Evolutionary conservation across 805 yeast species (phyloP), one percentile per base, ranked within the genome.

Genomic region (Candida dajiaensis): DNA sequence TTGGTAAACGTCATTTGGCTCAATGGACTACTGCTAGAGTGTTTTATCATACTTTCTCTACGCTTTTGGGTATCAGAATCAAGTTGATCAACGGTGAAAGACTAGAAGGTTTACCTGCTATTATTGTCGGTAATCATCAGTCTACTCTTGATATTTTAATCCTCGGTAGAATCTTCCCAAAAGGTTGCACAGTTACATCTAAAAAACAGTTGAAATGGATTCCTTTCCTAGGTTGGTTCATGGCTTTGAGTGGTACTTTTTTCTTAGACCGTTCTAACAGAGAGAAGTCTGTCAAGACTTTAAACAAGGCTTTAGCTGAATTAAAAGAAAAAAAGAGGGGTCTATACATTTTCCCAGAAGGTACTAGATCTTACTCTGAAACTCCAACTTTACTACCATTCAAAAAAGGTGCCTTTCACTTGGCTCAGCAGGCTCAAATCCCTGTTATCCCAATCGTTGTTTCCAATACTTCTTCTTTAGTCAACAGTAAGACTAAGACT

Each of bases 321-420:
- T 72, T 94, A 64, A 82, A 81, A 61, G 59, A 64, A 5, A 72
- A 81, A 42, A 79, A 81, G 59, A 82, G 90, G 56, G 87, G 85
- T 15, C 74, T 94, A 21, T 94, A 83, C 76, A 80, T 94, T 69
- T 94, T 90, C 73, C 97, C 98, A 22, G 99, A 94, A 67, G 99
- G 99, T 23, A 94, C 99, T 2, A 79, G 99, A 66, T 89, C 97
- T 0, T 85, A 83, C 53, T 68, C 85, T 11, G 67, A 77, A 21
- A 74, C 73, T 31, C 83, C 95, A 43, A 80, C 74, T 4, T 68
- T 94, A 63, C 73, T 89, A 42, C 95, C 96, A 1, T 89, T 94
- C 70, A 94, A 94, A 67, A 94, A 94, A 64, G 99, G 99, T 46
- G 97, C 98, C 0, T 94, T 94, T 81, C 97, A 94, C 67, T 76